These are phyloP conservation scores for Melastoma candidum DNA, from an alignment of 441 rosid genomes.

Conservation along the genomic window DNA sequence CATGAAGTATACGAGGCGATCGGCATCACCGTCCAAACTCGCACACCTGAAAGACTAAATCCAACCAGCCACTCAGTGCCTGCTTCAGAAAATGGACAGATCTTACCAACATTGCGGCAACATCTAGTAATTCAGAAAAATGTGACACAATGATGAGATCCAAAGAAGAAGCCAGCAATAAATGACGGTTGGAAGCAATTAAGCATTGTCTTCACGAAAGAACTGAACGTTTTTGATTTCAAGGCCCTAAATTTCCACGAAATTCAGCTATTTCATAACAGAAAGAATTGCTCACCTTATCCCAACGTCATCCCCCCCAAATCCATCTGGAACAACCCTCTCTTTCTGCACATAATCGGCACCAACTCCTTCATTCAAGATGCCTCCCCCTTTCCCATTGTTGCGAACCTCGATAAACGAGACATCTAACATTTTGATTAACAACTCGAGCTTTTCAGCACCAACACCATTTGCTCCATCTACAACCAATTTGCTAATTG, in stretches of 20 bases:
- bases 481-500: slow-evolving; percentile 41
- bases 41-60: slow-evolving; percentile 68
- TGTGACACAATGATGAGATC: too few relatives aligned
- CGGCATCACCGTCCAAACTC: slow-evolving; percentile 99
- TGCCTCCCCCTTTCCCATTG: slow-evolving; percentile 55
- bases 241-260: too few relatives aligned
- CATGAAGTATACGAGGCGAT: slow-evolving; percentile 73
- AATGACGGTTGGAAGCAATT: too few relatives aligned
- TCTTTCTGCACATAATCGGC: slow-evolving; percentile 96
- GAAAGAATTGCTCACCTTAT: slow-evolving; percentile 35
- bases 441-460: slow-evolving; percentile 54
- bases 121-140: too few relatives aligned
- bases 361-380: slow-evolving; percentile 81
- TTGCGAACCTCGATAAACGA: slow-evolving; percentile 60
- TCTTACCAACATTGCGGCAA: too few relatives aligned
- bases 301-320: slow-evolving; percentile 46
- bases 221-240: too few relatives aligned
- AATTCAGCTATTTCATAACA: too few relatives aligned
- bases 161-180: too few relatives aligned
- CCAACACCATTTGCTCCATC: slow-evolving; percentile 96
- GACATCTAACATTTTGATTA: slow-evolving; percentile 40
- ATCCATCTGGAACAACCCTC: slow-evolving; percentile 64
- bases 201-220: too few relatives aligned
- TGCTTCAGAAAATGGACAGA: neutral
- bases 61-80: slow-evolving; percentile 22